Evolutionary conservation across 306 rosid genomes (phyloP), one percentile per base, ranked within the genome.

Genomic region (Lathyrus aphaca): DNA sequence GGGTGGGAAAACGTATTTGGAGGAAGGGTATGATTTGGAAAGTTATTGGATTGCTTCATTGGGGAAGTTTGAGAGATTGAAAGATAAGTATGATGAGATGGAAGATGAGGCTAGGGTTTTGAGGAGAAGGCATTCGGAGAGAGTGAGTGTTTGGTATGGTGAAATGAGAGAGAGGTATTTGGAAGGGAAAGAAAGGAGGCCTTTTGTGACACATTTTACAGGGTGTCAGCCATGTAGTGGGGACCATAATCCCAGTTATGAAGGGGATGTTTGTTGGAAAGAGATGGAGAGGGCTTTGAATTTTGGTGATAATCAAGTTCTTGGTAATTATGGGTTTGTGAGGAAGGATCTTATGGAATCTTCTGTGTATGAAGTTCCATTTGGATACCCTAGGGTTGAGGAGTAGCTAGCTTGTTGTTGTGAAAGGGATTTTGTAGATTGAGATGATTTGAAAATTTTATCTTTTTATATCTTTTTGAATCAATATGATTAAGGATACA

Each of bases 161-260:
- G 83, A 51, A 77, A 38, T 74, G 38, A 70, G 87, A 76, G 91
- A 87, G 64, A 68, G 42, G 82, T 69, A 66, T 38, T 87, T 27
- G 57, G 72, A 51, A 0, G 86, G 88, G 44, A 8, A 44, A 12
- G 68, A 88, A 85, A 81, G 88, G 75, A 66, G 96, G 45, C 96
- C 96, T 0, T 88, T 90, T 16, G 68, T 90, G 3, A 86, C 88
- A 5, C 96, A 90, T 53, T 90, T 90, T 60, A 88, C 96, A 0
- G 96, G 96, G 15, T 88, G 96, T 46, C 96, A 90, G 40, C 96
- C 96, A 0, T 90, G 96, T 27, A 87, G 83, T 55, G 96, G 96
- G 16, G n/a, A 40, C 16, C 90, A 87, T 66, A 88, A 88, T 50
- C 68, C 64, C 9, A 65, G 5, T 79, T 90, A 90, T 25, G 13